Percentiles rank a stretch among this genome's conserved stretches.
phyloP scores from a whole-genome alignment of 805 yeast species.

The Monosporozyma aquatica region DNA sequence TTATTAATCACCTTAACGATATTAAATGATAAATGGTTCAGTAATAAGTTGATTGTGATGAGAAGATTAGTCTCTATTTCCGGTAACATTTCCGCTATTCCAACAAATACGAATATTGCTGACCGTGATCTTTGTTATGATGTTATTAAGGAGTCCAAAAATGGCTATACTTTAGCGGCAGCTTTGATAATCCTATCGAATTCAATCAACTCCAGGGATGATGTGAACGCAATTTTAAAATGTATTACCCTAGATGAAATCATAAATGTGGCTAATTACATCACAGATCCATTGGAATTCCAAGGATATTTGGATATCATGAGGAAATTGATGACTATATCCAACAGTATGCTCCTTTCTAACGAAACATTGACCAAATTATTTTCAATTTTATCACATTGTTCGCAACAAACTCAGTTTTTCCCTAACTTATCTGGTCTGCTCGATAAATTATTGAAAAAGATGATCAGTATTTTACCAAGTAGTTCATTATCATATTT shows the following conservation, averaged over 20 bases:
- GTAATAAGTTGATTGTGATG: slow-evolving; percentile 26
- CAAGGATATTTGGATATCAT: slow-evolving; percentile 27
- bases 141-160: slow-evolving; percentile 7
- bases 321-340: slow-evolving; percentile 21
- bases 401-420: slow-evolving; percentile 22
- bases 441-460: slow-evolving; percentile 18
- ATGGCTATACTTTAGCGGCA: slow-evolving; percentile 21
- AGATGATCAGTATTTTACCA: slow-evolving; percentile 24
- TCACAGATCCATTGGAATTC: slow-evolving; percentile 27
- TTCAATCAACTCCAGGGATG: slow-evolving; percentile 18
- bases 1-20: slow-evolving; percentile 14
- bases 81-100: slow-evolving; percentile 25
- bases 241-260: slow-evolving; percentile 11
- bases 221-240: slow-evolving; percentile 14
- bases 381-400: slow-evolving; percentile 10
- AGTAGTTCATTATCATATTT: slow-evolving; percentile 12
- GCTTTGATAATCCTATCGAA: slow-evolving; percentile 22
- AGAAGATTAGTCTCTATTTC: slow-evolving; percentile 21
- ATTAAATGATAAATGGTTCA: slow-evolving; percentile 14
- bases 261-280: slow-evolving; percentile 7
- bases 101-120: slow-evolving; percentile 13
- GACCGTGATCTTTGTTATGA: slow-evolving; percentile 15
- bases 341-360: slow-evolving; percentile 16
- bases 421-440: slow-evolving; percentile 19
- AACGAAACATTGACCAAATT: slow-evolving; percentile 10